Percentiles rank a stretch among this genome's conserved stretches.
Conservation (phyloP, 495 filamentous ascomycete species). For the Neurospora hispaniola region DNA sequence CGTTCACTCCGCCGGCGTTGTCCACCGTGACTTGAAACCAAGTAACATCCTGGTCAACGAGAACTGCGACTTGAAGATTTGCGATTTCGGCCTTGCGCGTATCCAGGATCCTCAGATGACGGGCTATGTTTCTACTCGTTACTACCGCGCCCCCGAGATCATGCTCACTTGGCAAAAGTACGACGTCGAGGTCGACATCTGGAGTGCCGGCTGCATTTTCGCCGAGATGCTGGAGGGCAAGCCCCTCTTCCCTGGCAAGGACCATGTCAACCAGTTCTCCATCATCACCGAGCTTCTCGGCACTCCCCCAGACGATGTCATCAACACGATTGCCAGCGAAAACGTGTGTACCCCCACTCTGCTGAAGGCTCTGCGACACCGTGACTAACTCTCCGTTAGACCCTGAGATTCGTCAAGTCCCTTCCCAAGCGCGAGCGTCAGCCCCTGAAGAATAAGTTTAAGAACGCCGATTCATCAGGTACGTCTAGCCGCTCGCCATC, state of each 20-base stretch:
- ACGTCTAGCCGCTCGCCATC: slow-evolving; percentile 9
- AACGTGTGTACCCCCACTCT: slow-evolving; percentile 53
- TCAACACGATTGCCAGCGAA: slow-evolving; percentile 95
- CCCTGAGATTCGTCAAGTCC: slow-evolving; percentile 92
- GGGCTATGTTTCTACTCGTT: slow-evolving; percentile 95
- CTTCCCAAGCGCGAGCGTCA: slow-evolving; percentile 92
- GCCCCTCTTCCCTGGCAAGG: slow-evolving; percentile 95
- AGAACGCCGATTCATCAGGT: slow-evolving; percentile 90
- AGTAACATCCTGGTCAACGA: slow-evolving; percentile 99
- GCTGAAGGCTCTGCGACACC: neutral
- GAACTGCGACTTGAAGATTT: slow-evolving; percentile 98
- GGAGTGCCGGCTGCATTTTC: slow-evolving; percentile 98
- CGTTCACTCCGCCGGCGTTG: slow-evolving; percentile 95
- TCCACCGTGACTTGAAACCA: slow-evolving; percentile 94
- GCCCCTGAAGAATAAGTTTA: slow-evolving; percentile 84
- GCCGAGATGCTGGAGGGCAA: slow-evolving; percentile 99
- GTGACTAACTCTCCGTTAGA: slow-evolving; percentile 42
- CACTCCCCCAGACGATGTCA: slow-evolving; percentile 97
- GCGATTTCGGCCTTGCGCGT: slow-evolving; percentile 93
- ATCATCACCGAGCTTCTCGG: slow-evolving; percentile 98
- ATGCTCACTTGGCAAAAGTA: slow-evolving; percentile 99
- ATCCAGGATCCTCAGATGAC: slow-evolving; percentile 99
- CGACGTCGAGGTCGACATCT: slow-evolving; percentile 98
- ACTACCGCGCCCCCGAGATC: slow-evolving; percentile 97
- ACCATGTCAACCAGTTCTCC: slow-evolving; percentile 98